Conservation (phyloP, 2,329 filamentous ascomycete species). For the Penicillium occitanis region DNA sequence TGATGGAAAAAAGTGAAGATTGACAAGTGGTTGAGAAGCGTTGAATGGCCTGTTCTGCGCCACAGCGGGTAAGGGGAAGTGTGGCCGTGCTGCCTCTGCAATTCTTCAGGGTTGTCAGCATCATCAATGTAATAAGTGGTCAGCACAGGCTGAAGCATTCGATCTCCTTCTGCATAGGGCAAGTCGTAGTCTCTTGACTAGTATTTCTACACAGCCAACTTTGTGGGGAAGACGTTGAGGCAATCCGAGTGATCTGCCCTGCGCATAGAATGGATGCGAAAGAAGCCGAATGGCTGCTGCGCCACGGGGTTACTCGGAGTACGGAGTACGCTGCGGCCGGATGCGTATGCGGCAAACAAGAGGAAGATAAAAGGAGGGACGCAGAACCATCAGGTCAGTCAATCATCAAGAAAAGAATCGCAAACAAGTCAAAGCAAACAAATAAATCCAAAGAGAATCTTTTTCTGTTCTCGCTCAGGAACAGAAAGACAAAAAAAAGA, state of each 20-base stretch:
- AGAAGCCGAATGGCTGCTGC: constrained; percentile 3
- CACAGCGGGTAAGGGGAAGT: background rate
- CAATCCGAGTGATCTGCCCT: constrained; percentile 1
- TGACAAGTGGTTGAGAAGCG: background rate
- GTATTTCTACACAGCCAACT: constrained; percentile 15
- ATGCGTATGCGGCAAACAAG: constrained; percentile 3
- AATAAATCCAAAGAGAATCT: background rate
- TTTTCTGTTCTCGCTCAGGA: background rate
- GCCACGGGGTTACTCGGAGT: background rate
- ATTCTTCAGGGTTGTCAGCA: background rate
- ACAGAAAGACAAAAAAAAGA: background rate
- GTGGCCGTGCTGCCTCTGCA: background rate
- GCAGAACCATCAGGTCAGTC: background rate
- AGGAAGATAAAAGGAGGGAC: background rate
- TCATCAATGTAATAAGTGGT: background rate
- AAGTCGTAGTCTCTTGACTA: background rate
- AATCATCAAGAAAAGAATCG: background rate
- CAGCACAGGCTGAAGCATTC: background rate
- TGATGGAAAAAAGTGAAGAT: background rate
- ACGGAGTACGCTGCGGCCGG: background rate
- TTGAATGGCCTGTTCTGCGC: background rate
- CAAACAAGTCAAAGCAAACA: background rate
- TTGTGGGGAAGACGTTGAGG: constrained; percentile 14
- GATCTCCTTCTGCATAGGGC: background rate
- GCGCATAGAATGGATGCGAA: background rate